Percentiles rank a stretch among this genome's conserved stretches.
Conservation (phyloP, 257 asterid genomes). For the Petrea volubilis region DNA sequence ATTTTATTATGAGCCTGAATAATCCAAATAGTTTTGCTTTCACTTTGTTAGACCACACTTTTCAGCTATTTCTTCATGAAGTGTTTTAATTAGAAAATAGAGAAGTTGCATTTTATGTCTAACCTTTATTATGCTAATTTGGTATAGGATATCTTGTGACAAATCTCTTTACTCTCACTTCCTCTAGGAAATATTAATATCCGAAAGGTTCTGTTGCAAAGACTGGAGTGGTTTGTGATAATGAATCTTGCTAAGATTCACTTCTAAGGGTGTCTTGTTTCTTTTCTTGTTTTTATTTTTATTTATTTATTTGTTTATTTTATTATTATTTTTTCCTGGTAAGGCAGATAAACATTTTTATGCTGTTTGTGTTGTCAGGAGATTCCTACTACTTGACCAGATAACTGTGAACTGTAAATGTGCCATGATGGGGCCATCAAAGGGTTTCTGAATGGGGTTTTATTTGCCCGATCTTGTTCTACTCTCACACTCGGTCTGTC, state of each 20-base stretch:
- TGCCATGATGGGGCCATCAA: too few relatives aligned
- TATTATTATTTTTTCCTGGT: not conserved
- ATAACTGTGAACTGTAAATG: not conserved
- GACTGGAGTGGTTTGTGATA: not conserved
- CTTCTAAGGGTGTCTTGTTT: too few relatives aligned
- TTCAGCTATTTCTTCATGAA: not conserved
- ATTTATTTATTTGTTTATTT: too few relatives aligned
- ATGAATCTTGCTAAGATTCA: not conserved
- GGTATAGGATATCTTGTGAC: not conserved
- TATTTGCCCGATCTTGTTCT: not conserved
- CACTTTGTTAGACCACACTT: not conserved
- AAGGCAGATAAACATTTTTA: not conserved
- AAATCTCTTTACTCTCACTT: not conserved
- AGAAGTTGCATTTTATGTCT: not conserved
- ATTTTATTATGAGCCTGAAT: not conserved
- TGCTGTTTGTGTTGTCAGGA: not conserved
- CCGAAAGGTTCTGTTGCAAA: not conserved
- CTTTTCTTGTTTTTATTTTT: too few relatives aligned
- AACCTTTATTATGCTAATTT: not conserved
- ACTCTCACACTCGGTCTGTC: not conserved
- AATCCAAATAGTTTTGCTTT: not conserved
- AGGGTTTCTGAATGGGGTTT: not conserved
- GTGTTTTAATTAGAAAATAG: not conserved
- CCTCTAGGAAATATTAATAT: not conserved
- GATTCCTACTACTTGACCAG: not conserved